Evolutionary conservation across 495 filamentous ascomycete species (phyloP).

Genomic region (Schizothecium vesticola): DNA sequence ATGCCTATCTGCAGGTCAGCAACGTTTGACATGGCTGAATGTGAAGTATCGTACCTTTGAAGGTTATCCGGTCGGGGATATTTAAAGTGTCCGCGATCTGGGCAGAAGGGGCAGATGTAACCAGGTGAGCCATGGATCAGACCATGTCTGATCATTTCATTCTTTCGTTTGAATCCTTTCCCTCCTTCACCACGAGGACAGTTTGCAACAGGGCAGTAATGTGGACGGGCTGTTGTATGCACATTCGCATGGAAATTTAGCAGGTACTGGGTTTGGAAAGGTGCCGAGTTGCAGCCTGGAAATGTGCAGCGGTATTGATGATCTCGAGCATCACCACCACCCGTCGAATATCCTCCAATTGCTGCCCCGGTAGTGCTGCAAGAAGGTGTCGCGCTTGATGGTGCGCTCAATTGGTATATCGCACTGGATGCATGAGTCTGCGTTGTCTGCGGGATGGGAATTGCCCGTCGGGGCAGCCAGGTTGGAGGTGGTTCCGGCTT

Average conservation of each 20-base stretch:
- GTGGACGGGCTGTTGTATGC: not conserved
- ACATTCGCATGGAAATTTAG: not conserved
- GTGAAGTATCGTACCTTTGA: not conserved
- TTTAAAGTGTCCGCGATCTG: not conserved
- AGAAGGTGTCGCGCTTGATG: no score
- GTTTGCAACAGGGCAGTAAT: not conserved
- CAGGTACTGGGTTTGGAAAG: not conserved
- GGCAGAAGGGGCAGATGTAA: not conserved
- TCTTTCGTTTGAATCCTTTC: not conserved
- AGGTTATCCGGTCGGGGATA: constrained; percentile 1
- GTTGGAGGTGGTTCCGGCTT: no score
- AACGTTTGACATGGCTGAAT: not conserved
- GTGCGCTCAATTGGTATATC: no score
- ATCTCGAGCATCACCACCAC: no score
- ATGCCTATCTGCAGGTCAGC: no score
- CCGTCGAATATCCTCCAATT: no score
- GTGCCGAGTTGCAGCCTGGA: not conserved
- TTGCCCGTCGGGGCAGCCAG: no score
- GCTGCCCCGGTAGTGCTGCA: no score
- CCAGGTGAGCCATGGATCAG: not conserved
- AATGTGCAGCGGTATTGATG: not conserved
- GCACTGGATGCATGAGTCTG: no score
- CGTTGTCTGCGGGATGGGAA: no score
- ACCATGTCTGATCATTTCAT: not conserved
- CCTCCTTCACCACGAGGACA: not conserved